Conservation (phyloP, 192 early-diverging fungal species). For the Geranomyces variabilis region DNA sequence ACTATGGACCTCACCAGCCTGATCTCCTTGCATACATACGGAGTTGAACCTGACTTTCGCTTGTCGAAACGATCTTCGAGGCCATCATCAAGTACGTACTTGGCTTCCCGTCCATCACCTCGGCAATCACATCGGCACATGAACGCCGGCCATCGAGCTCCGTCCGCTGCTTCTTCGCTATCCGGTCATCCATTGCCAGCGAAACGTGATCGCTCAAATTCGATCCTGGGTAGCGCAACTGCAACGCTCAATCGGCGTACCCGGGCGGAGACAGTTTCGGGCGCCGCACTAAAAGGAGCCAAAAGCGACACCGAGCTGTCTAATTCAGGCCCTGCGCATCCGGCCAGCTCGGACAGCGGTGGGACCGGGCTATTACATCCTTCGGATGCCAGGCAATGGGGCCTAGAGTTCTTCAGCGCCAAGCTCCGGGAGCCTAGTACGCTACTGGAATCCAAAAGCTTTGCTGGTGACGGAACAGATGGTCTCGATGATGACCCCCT, state of each 20-base stretch:
- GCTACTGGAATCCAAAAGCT: background rate
- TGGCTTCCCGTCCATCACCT: background rate
- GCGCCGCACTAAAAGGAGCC: slow-evolving; percentile 1
- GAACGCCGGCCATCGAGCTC: background rate
- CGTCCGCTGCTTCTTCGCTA: background rate
- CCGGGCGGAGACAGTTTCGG: background rate
- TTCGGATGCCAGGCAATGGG: background rate
- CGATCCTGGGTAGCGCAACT: background rate
- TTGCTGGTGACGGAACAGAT: background rate
- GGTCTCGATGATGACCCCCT: slow-evolving; percentile 7
- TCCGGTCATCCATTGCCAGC: background rate
- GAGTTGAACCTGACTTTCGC: slow-evolving; percentile 61
- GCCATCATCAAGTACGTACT: background rate
- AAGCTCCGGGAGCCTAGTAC: slow-evolving; percentile 1
- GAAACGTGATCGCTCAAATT: slow-evolving; percentile 18
- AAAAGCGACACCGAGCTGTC: slow-evolving; percentile 18
- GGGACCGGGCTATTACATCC: too few species aligned
- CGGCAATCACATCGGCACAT: background rate
- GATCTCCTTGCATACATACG: slow-evolving; percentile 58
- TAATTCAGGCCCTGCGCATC: background rate
- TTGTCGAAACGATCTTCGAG: background rate
- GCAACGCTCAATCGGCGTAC: background rate
- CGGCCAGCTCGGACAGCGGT: too few species aligned
- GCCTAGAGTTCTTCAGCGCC: slow-evolving; percentile 6
- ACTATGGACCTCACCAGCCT: slow-evolving; percentile 55